Evolutionary conservation across 176 grass and related monocot genomes (phyloP), one percentile per base, ranked within the genome.

Genomic region (Zea mays): DNA sequence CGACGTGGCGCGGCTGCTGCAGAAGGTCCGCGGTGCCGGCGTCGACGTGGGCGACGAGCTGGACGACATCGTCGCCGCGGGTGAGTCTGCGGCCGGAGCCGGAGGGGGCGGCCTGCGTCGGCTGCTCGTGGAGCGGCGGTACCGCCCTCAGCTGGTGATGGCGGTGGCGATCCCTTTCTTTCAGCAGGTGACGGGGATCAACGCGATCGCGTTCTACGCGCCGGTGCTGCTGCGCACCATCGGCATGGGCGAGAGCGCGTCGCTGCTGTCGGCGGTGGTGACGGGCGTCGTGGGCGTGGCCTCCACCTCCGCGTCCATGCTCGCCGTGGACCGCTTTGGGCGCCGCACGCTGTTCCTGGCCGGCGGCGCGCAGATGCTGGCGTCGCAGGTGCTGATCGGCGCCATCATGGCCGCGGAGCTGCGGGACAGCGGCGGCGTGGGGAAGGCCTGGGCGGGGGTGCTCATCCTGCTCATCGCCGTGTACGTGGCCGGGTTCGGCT

Each of bases 151-250:
- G 75, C 56, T 94, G 3, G 65, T 79, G 0, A 86, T 94, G 83
- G 81, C 86, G 2, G 50, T 88, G 41, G 14, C 48, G 34, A 83
- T 91, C 17, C 76, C 88, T 0, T 94, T 94, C 80, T 94, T 90
- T 49, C 86, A 91, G 65, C 86, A 94, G 65, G 76, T 87, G 67
- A 91, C 88, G 0, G 92, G 88, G 52, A 88, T 94, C 60, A 88
- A 88, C 42, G 72, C 79, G 1, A 94, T 89, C 48, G 87, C 88
- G 8, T 91, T 94, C 81, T 94, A 94, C 79, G 81, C 92, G 41
- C 92, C 92, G 38, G 70, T 86, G 55, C 89, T 94, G 37, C 89
- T 91, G 9, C 83, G 88, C 27, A 84, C 65, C 7, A 86, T 89
- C 56, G 86, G 88, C 40, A 78, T 94, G 71, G 83, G 76, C 5